Conservation (phyloP, 495 filamentous ascomycete species). For the Cenococcum geophilum region DNA sequence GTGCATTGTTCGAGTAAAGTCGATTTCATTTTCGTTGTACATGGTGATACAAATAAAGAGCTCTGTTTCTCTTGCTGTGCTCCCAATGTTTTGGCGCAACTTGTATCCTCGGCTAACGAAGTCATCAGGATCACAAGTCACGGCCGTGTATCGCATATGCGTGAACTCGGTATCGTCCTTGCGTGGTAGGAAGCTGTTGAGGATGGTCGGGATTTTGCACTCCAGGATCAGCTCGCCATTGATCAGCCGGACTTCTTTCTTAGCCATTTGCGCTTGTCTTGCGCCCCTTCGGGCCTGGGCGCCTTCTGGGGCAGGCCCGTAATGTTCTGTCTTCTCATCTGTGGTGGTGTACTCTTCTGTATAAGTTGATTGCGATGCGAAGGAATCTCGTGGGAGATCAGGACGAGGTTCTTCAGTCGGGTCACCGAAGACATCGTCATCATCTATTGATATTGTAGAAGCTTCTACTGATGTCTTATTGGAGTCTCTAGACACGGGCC, state of each 20-base stretch:
- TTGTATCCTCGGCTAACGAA: conserved; percentile 85
- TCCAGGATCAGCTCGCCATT: conserved; percentile 96
- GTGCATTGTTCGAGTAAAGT: conserved; percentile 97
- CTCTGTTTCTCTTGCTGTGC: conserved; percentile 86
- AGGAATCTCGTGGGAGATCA: conserved; percentile 54
- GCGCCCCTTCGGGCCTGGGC: conserved; percentile 78
- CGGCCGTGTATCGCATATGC: conserved; percentile 99
- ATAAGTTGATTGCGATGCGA: conserved; percentile 61
- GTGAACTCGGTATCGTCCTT: conserved; percentile 95
- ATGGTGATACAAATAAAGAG: conserved; percentile 97
- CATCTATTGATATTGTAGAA: conserved; percentile 53
- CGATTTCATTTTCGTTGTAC: conserved; percentile 98
- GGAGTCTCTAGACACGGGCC: conserved; percentile 43
- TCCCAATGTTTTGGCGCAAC: conserved; percentile 88
- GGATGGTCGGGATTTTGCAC: conserved; percentile 97
- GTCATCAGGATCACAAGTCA: conserved; percentile 96
- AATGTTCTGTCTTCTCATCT: conserved; percentile 51
- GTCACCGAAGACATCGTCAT: conserved; percentile 68
- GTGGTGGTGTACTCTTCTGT: conserved; percentile 48
- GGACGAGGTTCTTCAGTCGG: conserved; percentile 38
- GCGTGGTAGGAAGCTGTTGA: conserved; percentile 88
- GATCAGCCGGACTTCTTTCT: conserved; percentile 90
- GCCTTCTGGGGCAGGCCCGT: conserved; percentile 79
- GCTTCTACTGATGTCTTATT: conserved; percentile 45
- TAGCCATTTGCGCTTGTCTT: conserved; percentile 78